Evolutionary conservation across 768 basidiomycete genomes (phyloP), one percentile per base, ranked within the genome.

Genomic region (Leccinum broughii): DNA sequence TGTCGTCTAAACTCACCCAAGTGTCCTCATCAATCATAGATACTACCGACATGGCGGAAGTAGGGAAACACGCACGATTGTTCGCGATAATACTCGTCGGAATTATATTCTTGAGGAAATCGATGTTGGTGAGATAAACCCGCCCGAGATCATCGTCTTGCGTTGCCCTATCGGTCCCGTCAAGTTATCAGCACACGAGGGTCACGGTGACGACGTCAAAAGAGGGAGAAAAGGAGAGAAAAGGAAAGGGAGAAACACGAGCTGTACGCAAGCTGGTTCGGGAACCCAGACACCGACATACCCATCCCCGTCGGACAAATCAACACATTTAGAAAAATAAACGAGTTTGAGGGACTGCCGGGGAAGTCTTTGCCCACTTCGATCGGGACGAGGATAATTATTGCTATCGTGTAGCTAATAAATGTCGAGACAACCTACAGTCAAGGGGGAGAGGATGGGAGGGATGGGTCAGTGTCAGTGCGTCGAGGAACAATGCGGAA

Each of bases 231-330:
- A 34, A 34, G 32, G 14, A 28, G 62, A 90, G 67, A 32, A 32
- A 32, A 32, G 32, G 9, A 32, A 34, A 34, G 32, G 32, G 32
- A 34, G 32, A 34, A 34, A 34, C 32, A 34, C 32, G 32, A 34
- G 32, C 32, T 34, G 32, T 75, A 95, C 95, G 94, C 93, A 53
- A 93, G 95, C 77, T 97, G 32, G 32, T 34, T 34, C 32, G 32
- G 11, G 32, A 34, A 34, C 10, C 32, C 32, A 34, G 32, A 34
- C 93, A 98, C 95, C 3, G 96, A 95, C 84, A 98, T 92, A 11
- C 93, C 96, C 97, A 99, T 99, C 2, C 96, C 97, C 6, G 93
- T 80, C 3, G 93, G 95, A 71, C 96, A 98, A 54, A 97, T 89
- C 61, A 98, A 79, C 14, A 85, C 94, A 35, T 95, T 97, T 66